Evolutionary conservation across 148 eudicot species (phyloP).

Genomic region (Simmondsia chinensis): DNA sequence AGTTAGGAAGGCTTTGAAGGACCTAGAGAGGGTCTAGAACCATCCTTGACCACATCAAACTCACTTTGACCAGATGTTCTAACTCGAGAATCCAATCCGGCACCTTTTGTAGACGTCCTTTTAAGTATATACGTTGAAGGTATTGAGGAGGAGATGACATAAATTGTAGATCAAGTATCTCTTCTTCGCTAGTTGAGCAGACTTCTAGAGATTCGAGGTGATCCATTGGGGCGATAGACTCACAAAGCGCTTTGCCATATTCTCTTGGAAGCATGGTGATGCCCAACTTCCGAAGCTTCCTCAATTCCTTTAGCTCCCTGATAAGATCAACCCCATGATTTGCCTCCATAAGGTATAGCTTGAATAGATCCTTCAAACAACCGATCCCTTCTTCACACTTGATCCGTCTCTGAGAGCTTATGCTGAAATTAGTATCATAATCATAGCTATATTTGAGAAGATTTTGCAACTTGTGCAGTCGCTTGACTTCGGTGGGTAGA

Average conservation of each 20-base stretch:
- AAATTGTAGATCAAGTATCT: slow-evolving; percentile 4
- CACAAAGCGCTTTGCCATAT: background rate
- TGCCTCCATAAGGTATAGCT: slow-evolving; percentile 11
- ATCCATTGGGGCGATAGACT: background rate
- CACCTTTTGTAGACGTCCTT: slow-evolving; percentile 3
- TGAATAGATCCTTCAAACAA: slow-evolving; percentile 2
- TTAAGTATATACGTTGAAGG: slow-evolving; percentile 7
- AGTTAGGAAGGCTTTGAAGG: slow-evolving; percentile 19
- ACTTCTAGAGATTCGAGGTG: slow-evolving; percentile 10
- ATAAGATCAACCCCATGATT: background rate
- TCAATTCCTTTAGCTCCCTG: slow-evolving; percentile 3
- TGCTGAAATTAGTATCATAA: background rate
- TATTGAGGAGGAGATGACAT: background rate
- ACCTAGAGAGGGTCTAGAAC: slow-evolving; percentile 5
- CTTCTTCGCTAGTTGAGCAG: background rate
- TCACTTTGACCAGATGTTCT: background rate
- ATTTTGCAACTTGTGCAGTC: background rate
- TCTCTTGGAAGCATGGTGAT: background rate
- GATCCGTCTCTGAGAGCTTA: slow-evolving; percentile 1
- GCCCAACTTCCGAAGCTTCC: slow-evolving; percentile 2
- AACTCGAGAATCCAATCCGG: slow-evolving; percentile 7
- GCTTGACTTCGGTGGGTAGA: slow-evolving; percentile 4
- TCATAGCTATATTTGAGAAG: slow-evolving; percentile 7
- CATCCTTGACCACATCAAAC: slow-evolving; percentile 8
- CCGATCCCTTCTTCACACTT: background rate